Conservation (phyloP, 768 basidiomycete species). For the Heimioporus sp. region DNA sequence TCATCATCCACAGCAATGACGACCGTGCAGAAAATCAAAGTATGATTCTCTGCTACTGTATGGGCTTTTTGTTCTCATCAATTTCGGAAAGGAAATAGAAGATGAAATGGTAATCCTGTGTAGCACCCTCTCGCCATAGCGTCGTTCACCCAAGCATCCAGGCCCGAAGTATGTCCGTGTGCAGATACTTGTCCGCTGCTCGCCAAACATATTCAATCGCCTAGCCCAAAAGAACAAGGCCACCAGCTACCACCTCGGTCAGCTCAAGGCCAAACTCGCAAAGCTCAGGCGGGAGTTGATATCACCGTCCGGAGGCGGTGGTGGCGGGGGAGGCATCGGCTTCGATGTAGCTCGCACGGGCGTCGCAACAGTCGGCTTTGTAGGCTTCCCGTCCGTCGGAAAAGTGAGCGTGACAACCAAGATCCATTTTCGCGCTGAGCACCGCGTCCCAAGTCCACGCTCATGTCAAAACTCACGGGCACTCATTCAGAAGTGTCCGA, state of each 20-base stretch:
- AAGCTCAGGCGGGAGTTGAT: conserved; percentile 96
- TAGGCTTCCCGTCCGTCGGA: conserved; percentile 91
- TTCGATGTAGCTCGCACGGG: conserved; percentile 99
- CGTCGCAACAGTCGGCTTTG: conserved; percentile 94
- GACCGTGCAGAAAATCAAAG: conserved; percentile 89
- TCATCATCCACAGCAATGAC: conserved; percentile 50
- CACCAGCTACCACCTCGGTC: conserved; percentile 93
- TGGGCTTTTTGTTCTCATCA: conserved; percentile 10
- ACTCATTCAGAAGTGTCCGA: conserved; percentile 95
- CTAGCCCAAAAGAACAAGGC: conserved; percentile 96
- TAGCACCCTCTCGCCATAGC: conserved; percentile 10
- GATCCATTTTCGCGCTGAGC: not conserved
- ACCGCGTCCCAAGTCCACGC: conserved; percentile 59
- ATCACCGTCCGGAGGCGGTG: conserved; percentile 69
- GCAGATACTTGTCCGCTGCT: conserved; percentile 8
- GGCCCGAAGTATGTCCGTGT: conserved; percentile 69
- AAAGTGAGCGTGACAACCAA: conserved; percentile 50
- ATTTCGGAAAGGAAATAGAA: conserved; percentile 72
- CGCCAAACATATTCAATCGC: conserved; percentile 13
- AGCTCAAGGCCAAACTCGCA: conserved; percentile 97
- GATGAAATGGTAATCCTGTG: conserved; percentile 83
- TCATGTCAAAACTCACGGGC: conserved; percentile 95
- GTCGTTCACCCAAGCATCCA: conserved; percentile 37
- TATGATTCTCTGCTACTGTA: conserved; percentile 25
- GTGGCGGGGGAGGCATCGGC: conserved; percentile 86